A percentile compares a stretch with the other conserved stretches of the same genome.
These are phyloP conservation scores for Meyerozyma sp. DNA, from an alignment of 1,139 yeast species.

Conservation along the genomic window DNA sequence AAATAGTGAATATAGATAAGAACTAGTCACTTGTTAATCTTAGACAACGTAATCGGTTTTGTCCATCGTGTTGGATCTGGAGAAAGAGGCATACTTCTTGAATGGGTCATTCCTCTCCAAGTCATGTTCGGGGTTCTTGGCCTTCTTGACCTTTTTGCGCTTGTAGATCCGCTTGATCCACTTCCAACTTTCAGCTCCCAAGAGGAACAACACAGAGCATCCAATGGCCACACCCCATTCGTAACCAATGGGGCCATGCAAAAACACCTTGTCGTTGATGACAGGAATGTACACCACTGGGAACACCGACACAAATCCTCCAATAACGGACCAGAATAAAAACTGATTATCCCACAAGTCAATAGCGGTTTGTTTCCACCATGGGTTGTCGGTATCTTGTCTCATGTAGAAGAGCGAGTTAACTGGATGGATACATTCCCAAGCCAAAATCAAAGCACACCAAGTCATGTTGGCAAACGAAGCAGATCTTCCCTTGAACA, in stretches of 20 bases:
- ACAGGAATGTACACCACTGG: constrained; percentile 88
- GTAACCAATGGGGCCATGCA: constrained; percentile 67
- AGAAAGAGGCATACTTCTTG: constrained; percentile 54
- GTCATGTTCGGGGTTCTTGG: constrained; percentile 58
- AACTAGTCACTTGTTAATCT: constrained; percentile 2
- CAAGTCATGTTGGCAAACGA: constrained; percentile 86
- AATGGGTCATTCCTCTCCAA: constrained; percentile 62
- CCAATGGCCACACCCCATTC: constrained; percentile 84
- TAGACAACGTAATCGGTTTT: constrained; percentile 2
- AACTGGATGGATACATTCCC: constrained; percentile 82
- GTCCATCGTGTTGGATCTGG: constrained; percentile 41
- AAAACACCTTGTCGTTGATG: constrained; percentile 70
- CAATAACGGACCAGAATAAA: constrained; percentile 76
- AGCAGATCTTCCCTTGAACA: constrained; percentile 75
- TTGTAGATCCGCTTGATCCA: constrained; percentile 56
- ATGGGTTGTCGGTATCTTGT: constrained; percentile 58
- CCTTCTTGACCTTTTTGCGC: constrained; percentile 30
- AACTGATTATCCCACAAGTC: constrained; percentile 77
- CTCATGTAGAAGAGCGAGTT: constrained; percentile 73
- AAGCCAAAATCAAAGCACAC: constrained; percentile 81
- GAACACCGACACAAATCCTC: constrained; percentile 69
- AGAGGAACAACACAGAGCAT: constrained; percentile 53
- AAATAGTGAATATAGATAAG: not conserved
- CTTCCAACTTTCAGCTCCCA: constrained; percentile 65
- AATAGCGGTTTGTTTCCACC: constrained; percentile 49